A percentile compares a stretch with the other conserved stretches of the same genome.
phyloP scores from a whole-genome alignment of 108 stramenopile species.

The Fistulifera solaris region DNA sequence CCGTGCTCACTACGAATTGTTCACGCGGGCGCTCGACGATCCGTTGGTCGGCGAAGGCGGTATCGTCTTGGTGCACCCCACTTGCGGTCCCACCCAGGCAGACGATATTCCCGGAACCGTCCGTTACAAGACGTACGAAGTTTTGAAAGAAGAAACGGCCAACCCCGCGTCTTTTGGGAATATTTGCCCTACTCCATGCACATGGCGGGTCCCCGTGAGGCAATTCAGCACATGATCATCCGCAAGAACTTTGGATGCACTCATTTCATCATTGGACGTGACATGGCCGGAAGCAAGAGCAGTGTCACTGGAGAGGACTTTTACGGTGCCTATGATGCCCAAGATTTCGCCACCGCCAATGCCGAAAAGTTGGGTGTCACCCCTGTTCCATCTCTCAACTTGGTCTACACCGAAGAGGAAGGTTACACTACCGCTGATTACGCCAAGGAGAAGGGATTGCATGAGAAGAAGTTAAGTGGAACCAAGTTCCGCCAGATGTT shows the following conservation, averaged over 20 bases:
- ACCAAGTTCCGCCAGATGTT: slow-evolving; percentile 99
- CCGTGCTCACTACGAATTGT: slow-evolving; percentile 99
- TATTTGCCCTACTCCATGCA: slow-evolving; percentile 99
- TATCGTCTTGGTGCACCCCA: slow-evolving; percentile 97
- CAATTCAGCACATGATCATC: slow-evolving; percentile 99
- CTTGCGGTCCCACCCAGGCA: slow-evolving; percentile 98
- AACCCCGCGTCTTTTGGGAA: slow-evolving; percentile 95
- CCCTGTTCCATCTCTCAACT: slow-evolving; percentile 90
- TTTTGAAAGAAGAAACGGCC: slow-evolving; percentile 88
- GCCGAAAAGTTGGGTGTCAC: slow-evolving; percentile 85
- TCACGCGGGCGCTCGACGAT: slow-evolving; percentile 96
- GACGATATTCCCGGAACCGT: slow-evolving; percentile 89
- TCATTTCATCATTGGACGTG: slow-evolving; percentile 99
- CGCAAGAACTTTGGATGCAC: slow-evolving; percentile 99
- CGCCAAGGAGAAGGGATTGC: slow-evolving; percentile 83
- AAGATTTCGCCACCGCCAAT: slow-evolving; percentile 86
- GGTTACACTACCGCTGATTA: slow-evolving; percentile 97
- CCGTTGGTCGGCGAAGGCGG: slow-evolving; percentile 80
- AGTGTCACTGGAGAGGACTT: slow-evolving; percentile 95
- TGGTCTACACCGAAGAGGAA: slow-evolving; percentile 96
- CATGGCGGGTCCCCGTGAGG: slow-evolving; percentile 99
- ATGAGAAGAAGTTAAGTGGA: slow-evolving; percentile 89
- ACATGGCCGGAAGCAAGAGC: slow-evolving; percentile 99
- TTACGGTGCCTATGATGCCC: slow-evolving; percentile 99
- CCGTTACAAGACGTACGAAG: slow-evolving; percentile 98